Percentiles rank a stretch among this genome's conserved stretches.
Evolutionary conservation across 345 rosid species (phyloP).

Genomic region (Carallia brachiata): DNA sequence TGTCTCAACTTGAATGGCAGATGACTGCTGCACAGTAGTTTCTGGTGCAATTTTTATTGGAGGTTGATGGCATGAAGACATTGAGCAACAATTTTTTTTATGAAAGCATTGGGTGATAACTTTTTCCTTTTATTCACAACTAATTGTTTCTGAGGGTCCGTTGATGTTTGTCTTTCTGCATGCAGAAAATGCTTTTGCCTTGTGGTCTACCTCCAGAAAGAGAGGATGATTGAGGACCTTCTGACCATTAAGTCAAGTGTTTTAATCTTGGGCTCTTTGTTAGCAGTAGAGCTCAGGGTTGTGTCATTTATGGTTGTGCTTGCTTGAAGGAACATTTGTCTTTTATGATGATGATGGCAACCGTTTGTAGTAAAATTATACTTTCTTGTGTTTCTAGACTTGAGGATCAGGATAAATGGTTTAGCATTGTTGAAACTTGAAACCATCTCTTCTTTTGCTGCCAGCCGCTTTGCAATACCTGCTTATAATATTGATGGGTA

Average conservation of each 20-base stretch:
- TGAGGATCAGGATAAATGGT: background rate
- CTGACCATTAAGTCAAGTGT: background rate
- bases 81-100: no score
- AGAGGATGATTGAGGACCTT: slow-evolving; percentile 62
- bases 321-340: background rate
- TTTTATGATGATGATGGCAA: background rate
- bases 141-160: no score
- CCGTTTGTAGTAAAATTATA: background rate
- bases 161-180: background rate
- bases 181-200: slow-evolving; percentile 96
- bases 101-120: no score
- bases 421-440: background rate
- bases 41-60: no score
- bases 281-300: background rate
- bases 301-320: background rate
- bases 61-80: no score
- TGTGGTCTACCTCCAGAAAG: slow-evolving; percentile 96
- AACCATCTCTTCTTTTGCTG: background rate
- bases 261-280: background rate
- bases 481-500: no score
- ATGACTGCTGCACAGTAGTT: no score
- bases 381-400: background rate
- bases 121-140: no score
- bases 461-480: no score
- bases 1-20: no score